phyloP scores from a whole-genome alignment of 164 flowering plant species.

The Tinospora cordifolia region DNA sequence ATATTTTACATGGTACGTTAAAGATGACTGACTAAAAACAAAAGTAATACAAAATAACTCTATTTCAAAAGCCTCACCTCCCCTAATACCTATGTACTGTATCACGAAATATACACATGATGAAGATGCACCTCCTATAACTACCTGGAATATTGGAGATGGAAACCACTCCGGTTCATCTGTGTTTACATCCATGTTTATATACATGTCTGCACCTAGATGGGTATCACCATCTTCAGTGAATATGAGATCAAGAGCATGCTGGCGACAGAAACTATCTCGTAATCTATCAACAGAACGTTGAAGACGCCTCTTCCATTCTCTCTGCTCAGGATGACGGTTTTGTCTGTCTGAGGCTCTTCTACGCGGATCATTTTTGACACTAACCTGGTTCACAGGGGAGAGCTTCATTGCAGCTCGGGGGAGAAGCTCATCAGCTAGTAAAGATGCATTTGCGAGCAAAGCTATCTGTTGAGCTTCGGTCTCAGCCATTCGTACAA shows the following conservation, averaged over 20 bases:
- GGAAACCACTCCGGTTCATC: conserved; percentile 91
- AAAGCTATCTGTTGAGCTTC: conserved; percentile 91
- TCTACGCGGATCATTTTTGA: conserved; percentile 49
- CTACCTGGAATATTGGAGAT: conserved; percentile 88
- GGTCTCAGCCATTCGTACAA: conserved; percentile 82
- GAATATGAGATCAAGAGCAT: conserved; percentile 90
- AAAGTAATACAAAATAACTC: not conserved
- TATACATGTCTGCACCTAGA: conserved; percentile 79
- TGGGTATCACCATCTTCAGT: conserved; percentile 84
- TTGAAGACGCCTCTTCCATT: conserved; percentile 81
- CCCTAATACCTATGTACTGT: not conserved
- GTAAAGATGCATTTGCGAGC: conserved; percentile 81
- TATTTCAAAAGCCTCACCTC: not conserved
- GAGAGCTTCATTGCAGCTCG: conserved; percentile 87
- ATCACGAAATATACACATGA: not conserved
- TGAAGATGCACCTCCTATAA: no score
- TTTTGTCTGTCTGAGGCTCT: conserved; percentile 61
- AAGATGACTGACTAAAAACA: not conserved
- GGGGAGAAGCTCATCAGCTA: conserved; percentile 94
- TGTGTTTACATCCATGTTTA: conserved; percentile 59
- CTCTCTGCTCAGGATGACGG: conserved; percentile 91
- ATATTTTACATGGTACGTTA: not conserved
- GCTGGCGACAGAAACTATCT: conserved; percentile 87
- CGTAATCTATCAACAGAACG: conserved; percentile 71
- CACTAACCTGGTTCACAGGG: conserved; percentile 35